Conservation (phyloP, 768 basidiomycete species). For the Cyclocybe aegerita region DNA sequence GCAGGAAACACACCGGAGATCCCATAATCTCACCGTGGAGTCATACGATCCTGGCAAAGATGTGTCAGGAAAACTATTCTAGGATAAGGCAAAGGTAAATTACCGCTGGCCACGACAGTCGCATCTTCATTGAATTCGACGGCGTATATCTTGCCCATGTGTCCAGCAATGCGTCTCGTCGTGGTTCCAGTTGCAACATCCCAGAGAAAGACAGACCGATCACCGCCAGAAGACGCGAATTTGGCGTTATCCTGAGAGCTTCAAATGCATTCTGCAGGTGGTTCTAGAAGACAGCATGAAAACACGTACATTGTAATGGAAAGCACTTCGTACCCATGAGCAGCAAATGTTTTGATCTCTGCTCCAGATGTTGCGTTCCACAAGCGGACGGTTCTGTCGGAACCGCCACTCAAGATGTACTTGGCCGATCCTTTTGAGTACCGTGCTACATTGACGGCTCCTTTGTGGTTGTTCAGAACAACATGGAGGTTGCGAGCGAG, state of each 20-base stretch:
- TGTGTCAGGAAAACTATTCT: conserved; percentile 4
- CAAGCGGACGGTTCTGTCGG: conserved; percentile 84
- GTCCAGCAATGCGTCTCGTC: conserved; percentile 80
- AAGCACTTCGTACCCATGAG: conserved; percentile 95
- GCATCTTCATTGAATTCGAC: conserved; percentile 92
- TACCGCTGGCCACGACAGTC: conserved; percentile 86
- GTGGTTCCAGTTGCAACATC: conserved; percentile 90
- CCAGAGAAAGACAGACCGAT: conserved; percentile 92
- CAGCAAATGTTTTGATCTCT: conserved; percentile 89
- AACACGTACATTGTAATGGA: conserved; percentile 79
- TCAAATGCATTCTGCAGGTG: not conserved
- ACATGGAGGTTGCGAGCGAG: conserved; percentile 62
- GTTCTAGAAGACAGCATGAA: not conserved
- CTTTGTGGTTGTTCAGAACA: conserved; percentile 69
- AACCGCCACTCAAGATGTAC: conserved; percentile 91
- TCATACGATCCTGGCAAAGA: conserved; percentile 80
- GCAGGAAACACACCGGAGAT: conserved; percentile 62
- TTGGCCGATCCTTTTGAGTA: conserved; percentile 88
- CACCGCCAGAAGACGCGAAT: conserved; percentile 93
- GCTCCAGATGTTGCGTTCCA: conserved; percentile 88
- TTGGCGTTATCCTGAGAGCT: conserved; percentile 93
- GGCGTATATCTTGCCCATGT: conserved; percentile 86
- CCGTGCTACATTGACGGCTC: conserved; percentile 86
- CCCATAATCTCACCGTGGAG: conserved; percentile 89
- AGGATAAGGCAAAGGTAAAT: conserved; percentile 1